phyloP scores from a whole-genome alignment of 768 basidiomycete genomes.

The Boletus rubescentipes region DNA sequence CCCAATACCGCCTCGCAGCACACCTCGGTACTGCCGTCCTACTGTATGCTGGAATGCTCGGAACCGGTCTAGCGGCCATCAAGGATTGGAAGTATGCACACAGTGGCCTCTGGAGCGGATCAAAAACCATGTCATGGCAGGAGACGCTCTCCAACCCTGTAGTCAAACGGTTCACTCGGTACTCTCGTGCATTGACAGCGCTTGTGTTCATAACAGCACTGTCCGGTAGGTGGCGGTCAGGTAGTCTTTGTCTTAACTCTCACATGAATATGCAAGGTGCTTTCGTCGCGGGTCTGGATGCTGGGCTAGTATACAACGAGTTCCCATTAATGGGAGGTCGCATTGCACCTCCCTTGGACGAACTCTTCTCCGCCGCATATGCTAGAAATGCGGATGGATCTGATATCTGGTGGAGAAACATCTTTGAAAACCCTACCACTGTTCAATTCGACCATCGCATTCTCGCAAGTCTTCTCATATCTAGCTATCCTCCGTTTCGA shows the following conservation, averaged over 20 bases:
- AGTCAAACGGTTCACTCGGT: constrained; percentile 56
- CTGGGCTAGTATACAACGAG: constrained; percentile 96
- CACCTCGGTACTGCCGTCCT: constrained; percentile 91
- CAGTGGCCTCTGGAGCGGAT: constrained; percentile 57
- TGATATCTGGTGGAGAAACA: constrained; percentile 93
- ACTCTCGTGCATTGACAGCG: constrained; percentile 62
- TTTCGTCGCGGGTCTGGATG: constrained; percentile 97
- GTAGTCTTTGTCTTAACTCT: background rate
- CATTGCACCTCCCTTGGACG: constrained; percentile 75
- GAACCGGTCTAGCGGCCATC: constrained; percentile 68
- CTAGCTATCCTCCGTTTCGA: background rate
- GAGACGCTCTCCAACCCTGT: constrained; percentile 53
- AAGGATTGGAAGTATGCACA: constrained; percentile 78
- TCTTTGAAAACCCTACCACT: constrained; percentile 96
- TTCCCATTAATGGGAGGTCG: constrained; percentile 95
- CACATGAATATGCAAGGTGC: constrained; percentile 58
- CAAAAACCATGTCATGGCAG: constrained; percentile 42
- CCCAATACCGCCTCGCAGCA: constrained; percentile 93
- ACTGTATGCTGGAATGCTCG: constrained; percentile 92
- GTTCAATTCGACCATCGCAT: constrained; percentile 97
- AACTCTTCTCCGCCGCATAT: constrained; percentile 78
- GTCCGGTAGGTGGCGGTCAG: constrained; percentile 60
- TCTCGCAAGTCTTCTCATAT: constrained; percentile 54
- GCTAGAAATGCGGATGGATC: constrained; percentile 64
- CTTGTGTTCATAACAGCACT: constrained; percentile 90